Evolutionary conservation across 1,139 yeast species (phyloP).

Genomic region (Diutina neorugosa): DNA sequence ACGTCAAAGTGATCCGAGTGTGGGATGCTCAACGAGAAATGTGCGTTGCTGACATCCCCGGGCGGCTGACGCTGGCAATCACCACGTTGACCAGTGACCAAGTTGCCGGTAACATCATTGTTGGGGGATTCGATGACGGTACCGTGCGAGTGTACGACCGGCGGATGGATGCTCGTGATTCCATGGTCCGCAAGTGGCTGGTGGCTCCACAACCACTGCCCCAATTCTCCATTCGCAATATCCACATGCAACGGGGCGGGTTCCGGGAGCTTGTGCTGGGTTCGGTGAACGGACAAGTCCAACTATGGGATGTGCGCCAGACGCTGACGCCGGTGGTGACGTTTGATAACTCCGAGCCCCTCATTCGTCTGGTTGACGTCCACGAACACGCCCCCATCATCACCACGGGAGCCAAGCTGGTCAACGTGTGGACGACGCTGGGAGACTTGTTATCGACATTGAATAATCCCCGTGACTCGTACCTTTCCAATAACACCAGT

Average conservation of each 20-base stretch:
- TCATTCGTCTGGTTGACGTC: slow-evolving; percentile 64
- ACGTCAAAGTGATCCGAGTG: slow-evolving; percentile 76
- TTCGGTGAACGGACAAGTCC: slow-evolving; percentile 69
- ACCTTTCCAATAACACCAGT: slow-evolving; percentile 33
- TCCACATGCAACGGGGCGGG: slow-evolving; percentile 97
- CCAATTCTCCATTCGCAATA: slow-evolving; percentile 54
- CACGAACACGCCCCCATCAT: slow-evolving; percentile 96
- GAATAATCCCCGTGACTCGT: slow-evolving; percentile 38
- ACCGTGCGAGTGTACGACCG: slow-evolving; percentile 83
- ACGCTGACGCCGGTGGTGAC: slow-evolving; percentile 53
- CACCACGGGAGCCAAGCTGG: slow-evolving; percentile 72
- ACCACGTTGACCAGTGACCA: slow-evolving; percentile 90
- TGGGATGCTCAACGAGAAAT: slow-evolving; percentile 98
- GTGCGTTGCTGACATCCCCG: slow-evolving; percentile 80
- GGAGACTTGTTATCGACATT: slow-evolving; percentile 63
- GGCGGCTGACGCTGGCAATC: slow-evolving; percentile 81
- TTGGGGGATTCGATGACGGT: slow-evolving; percentile 94
- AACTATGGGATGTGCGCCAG: slow-evolving; percentile 80
- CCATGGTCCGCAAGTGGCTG: slow-evolving; percentile 76
- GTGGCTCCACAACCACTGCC: slow-evolving; percentile 12
- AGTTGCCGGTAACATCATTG: slow-evolving; percentile 83
- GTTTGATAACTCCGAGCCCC: slow-evolving; percentile 45
- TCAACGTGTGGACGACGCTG: slow-evolving; percentile 79
- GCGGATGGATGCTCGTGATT: slow-evolving; percentile 71
- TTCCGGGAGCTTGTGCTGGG: slow-evolving; percentile 82